A percentile compares a stretch with the other conserved stretches of the same genome.
phyloP scores from a whole-genome alignment of 176 grass and related monocot species.

The Calamus simplicifolius region DNA sequence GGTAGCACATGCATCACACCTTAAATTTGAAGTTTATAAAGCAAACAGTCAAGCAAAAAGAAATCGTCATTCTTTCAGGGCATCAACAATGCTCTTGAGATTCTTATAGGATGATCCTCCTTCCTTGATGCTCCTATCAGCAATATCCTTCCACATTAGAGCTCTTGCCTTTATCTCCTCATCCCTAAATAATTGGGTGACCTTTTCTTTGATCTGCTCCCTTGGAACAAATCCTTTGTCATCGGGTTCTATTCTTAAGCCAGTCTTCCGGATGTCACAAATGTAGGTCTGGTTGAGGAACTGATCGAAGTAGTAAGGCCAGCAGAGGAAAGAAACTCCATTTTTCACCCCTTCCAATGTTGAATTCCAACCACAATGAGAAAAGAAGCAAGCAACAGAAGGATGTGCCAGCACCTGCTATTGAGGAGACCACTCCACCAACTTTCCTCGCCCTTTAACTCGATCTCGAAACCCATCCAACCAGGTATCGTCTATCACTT shows the following conservation, averaged over 20 bases:
- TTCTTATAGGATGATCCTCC: conserved; percentile 47
- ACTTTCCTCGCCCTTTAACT: conserved; percentile 24
- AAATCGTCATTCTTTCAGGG: conserved; percentile 19
- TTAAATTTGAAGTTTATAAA: too few relatives aligned
- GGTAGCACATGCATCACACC: too few relatives aligned
- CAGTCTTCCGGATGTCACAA: conserved; percentile 62
- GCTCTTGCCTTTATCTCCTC: conserved; percentile 38
- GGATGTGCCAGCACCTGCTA: conserved; percentile 49
- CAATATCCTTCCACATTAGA: conserved; percentile 18
- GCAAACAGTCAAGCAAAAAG: too few relatives aligned
- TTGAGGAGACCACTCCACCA: conserved; percentile 62
- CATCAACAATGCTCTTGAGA: conserved; percentile 38
- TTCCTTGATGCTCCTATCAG: conserved; percentile 24
- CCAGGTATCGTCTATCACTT: conserved; percentile 22
- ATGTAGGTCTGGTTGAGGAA: conserved; percentile 62
- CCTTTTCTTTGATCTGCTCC: conserved; percentile 31
- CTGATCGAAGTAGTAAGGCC: conserved; percentile 74
- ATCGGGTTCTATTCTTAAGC: conserved; percentile 33
- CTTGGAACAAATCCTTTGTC: conserved; percentile 30
- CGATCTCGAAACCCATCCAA: conserved; percentile 23
- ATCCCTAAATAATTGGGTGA: conserved; percentile 24
- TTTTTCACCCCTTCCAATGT: conserved; percentile 56
- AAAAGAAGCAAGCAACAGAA: conserved; percentile 64
- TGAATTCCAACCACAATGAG: conserved; percentile 81
- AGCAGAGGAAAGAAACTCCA: conserved; percentile 61